Conservation (phyloP, 2,329 filamentous ascomycete species). For the Tricladium varicosporioides region DNA sequence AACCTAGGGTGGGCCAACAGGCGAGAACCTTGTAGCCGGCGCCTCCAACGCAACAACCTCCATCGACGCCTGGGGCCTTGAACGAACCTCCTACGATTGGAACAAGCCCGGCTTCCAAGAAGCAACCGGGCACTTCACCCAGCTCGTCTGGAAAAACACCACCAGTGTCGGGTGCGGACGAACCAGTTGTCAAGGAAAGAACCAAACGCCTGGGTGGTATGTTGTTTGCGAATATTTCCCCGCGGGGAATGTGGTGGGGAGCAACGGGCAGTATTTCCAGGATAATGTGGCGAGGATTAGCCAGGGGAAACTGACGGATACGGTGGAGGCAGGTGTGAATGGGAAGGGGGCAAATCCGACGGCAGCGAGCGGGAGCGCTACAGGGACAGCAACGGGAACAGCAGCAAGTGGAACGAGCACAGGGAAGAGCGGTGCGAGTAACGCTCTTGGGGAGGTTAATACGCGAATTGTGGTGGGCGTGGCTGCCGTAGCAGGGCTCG, state of each 20-base stretch:
- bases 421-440: too few relatives aligned
- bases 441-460: too few relatives aligned
- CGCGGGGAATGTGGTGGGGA: slow-evolving; percentile 58
- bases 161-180: slow-evolving; percentile 55
- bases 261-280: slow-evolving; percentile 47
- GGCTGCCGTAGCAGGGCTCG: too few relatives aligned
- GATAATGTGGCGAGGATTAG: slow-evolving; percentile 29
- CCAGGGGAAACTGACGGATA: slow-evolving; percentile 25
- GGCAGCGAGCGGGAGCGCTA: too few relatives aligned
- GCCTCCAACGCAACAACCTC: slow-evolving; percentile 57
- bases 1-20: slow-evolving; percentile 57
- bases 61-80: slow-evolving; percentile 66
- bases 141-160: slow-evolving; percentile 68
- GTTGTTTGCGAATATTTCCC: slow-evolving; percentile 71
- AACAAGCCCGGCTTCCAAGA: slow-evolving; percentile 52
- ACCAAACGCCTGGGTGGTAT: slow-evolving; percentile 54
- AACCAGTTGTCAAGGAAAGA: slow-evolving; percentile 40
- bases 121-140: slow-evolving; percentile 68
- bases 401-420: too few relatives aligned
- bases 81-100: slow-evolving; percentile 59
- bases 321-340: slow-evolving; percentile 9
- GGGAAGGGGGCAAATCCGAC: too few relatives aligned
- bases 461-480: too few relatives aligned
- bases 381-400: too few relatives aligned
- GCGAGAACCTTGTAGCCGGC: slow-evolving; percentile 73